Base-by-base conservation (phyloP, 495 filamentous ascomycete species). In the Rhypophila decipiens region DNA sequence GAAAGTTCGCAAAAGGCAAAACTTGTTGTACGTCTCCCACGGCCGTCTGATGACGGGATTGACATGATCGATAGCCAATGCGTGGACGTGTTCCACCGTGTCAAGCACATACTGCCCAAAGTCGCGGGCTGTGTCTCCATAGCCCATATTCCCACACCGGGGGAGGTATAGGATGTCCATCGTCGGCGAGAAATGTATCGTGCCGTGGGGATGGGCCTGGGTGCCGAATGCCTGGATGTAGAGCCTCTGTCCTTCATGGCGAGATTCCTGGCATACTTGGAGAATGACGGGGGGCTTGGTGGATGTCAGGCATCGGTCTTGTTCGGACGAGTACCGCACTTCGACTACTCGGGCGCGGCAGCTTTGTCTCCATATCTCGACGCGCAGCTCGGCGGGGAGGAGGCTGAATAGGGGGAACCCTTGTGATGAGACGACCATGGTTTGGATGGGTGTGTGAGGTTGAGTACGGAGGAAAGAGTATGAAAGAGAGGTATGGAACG, bases 1-100 rank as follows among this genome's bases (percentile, higher is more conserved):
- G 38, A 76, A 76, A 36, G 61, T 65, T 37, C 69, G 61, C 33
- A 76, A 56, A 34, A 75, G 50, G 29, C 58, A 59, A 38, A 71
- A 68, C 57, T 78, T 76, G 57, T 68, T 74, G 49, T 75, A 78
- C 1, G 67, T 66, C 57, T 78, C 74, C 74, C 74, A 78, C 20
- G 71, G 72, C 33, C 72, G 54, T 38, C 71, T 68, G 40, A 78
- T 63, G 21, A 66, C 58, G 20, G 65, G 58, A 19, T 55, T 57
- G 23, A 78, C 71, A 34, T 74, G 67, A 48, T 78, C 74, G 36
- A 78, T 61, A 1, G 73, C 74, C 20, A 78, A 55, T 8, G 64
- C 57, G 23, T 49, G 50, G 12, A 67, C 57, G 33, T 56, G 51
- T 17, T 59, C 50, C 20, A 57, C 49, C 10, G 53, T 56, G 35